phyloP scores from a whole-genome alignment of 805 yeast species.

The Lipomyces orientalis region DNA sequence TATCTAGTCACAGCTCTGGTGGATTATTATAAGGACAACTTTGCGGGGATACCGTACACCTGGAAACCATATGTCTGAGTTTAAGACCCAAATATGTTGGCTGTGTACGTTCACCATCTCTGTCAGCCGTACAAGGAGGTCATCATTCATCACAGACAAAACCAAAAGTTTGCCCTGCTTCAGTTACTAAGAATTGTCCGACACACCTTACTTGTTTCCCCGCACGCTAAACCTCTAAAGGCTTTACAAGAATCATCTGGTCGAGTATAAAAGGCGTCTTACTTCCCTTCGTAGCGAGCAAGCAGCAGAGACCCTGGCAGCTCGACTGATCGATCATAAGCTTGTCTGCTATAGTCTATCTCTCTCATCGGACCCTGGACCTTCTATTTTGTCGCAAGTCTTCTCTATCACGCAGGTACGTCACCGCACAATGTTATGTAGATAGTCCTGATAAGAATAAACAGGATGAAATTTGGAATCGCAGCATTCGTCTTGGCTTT shows the following conservation, averaged over 20 bases:
- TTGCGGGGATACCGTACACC: slow-evolving; percentile 1
- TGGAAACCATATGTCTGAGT: background rate
- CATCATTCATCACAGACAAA: background rate
- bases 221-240: slow-evolving; percentile 3
- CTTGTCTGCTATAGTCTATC: background rate
- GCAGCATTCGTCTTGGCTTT: background rate
- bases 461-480: slow-evolving; percentile 2
- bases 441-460: background rate
- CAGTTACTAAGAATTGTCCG: background rate
- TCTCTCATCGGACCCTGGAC: background rate
- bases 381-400: background rate
- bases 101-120: background rate
- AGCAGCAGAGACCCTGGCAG: too few species aligned
- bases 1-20: too few species aligned
- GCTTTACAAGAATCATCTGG: background rate
- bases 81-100: background rate
- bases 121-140: background rate
- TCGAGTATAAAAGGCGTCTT: background rate
- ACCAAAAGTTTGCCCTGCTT: background rate
- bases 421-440: background rate
- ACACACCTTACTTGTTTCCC: background rate
- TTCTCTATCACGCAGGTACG: slow-evolving; percentile 3
- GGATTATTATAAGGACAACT: slow-evolving; percentile 2
- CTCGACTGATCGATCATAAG: background rate
- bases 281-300: background rate